Evolutionary conservation across 306 rosid species (phyloP).

Genomic region (Sphenostylis stenocarpa): DNA sequence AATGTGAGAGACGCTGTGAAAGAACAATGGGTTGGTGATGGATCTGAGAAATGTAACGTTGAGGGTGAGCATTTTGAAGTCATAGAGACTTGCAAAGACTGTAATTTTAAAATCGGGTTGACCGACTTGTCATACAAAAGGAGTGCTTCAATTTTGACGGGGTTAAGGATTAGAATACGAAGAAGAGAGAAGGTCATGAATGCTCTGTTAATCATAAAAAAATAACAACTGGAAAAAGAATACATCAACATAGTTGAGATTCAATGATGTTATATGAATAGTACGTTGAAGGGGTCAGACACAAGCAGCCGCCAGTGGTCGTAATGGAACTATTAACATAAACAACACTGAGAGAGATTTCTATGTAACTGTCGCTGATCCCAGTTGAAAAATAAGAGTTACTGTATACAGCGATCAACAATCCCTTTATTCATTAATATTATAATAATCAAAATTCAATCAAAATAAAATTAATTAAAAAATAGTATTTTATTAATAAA

Average conservation of each 20-base stretch:
- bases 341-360: too few relatives aligned
- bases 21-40: constrained; percentile 1
- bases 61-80: background rate
- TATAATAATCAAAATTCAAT: too few relatives aligned
- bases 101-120: background rate
- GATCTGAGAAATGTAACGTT: background rate
- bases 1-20: background rate
- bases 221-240: background rate
- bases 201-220: background rate
- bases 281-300: background rate
- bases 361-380: too few relatives aligned
- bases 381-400: too few relatives aligned
- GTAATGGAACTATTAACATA: too few relatives aligned
- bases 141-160: background rate
- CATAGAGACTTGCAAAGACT: background rate
- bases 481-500: too few relatives aligned
- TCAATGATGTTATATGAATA: too few relatives aligned
- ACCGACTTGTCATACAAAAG: background rate
- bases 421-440: too few relatives aligned
- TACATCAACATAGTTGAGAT: background rate
- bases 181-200: background rate
- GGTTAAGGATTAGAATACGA: background rate
- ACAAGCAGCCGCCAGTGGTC: background rate
- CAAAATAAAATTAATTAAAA: too few relatives aligned
- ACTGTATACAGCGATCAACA: too few relatives aligned